These are phyloP conservation scores for Raddia distichophylla DNA, from an alignment of 176 grass and related monocot genomes.

Conservation along the genomic window DNA sequence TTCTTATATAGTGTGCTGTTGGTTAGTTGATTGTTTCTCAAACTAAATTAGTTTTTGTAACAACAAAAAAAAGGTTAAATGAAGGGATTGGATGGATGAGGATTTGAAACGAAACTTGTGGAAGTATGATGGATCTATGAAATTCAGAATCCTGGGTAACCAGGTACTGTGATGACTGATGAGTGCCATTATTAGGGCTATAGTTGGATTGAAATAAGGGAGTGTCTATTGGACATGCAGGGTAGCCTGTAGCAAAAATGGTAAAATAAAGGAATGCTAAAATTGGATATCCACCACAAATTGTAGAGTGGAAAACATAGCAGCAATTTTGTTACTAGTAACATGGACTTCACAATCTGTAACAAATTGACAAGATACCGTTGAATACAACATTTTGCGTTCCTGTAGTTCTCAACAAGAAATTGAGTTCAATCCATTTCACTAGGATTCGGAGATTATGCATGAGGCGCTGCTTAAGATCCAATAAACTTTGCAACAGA, in stretches of 20 bases:
- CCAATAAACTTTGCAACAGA: background rate
- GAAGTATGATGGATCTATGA: background rate
- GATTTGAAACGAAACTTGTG: slow-evolving; percentile 29
- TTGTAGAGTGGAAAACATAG: slow-evolving; percentile 4
- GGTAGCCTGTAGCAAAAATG: background rate
- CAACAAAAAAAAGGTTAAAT: background rate
- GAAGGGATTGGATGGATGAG: background rate
- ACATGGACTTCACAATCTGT: background rate
- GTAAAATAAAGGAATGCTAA: background rate
- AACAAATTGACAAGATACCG: background rate
- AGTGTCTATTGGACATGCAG: no score
- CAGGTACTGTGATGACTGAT: background rate
- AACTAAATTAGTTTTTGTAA: background rate
- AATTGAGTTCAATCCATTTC: background rate
- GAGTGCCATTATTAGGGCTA: slow-evolving; percentile 9
- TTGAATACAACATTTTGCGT: background rate
- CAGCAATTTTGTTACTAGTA: background rate
- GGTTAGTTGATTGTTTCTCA: background rate
- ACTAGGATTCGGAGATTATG: background rate
- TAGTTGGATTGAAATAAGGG: slow-evolving; percentile 13
- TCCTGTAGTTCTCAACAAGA: background rate
- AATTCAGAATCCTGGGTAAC: background rate
- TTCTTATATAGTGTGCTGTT: slow-evolving; percentile 24
- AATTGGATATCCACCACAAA: background rate
- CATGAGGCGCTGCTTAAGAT: background rate